These are phyloP conservation scores for Croton laevigatus DNA, from an alignment of 441 rosid genomes.

Conservation along the genomic window DNA sequence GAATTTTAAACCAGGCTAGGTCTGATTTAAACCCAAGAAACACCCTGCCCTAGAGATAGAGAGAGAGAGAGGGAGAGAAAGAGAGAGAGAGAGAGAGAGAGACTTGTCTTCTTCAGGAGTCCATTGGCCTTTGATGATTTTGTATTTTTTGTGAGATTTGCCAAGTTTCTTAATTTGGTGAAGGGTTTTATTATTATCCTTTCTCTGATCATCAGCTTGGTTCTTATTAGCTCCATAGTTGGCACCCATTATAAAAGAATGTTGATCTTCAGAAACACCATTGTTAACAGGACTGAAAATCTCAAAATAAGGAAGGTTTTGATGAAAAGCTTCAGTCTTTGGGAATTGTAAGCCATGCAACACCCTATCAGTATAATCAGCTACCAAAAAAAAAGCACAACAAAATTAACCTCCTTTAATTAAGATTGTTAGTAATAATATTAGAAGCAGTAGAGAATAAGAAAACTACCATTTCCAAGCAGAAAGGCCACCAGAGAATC, in stretches of 20 bases:
- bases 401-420: background rate
- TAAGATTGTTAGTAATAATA: background rate
- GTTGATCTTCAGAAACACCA: constrained; percentile 16
- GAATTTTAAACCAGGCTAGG: too few relatives aligned
- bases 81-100: background rate
- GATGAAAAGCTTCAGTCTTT: background rate
- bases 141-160: constrained; percentile 29
- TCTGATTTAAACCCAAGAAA: too few relatives aligned
- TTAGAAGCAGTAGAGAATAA: background rate
- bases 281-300: background rate
- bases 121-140: constrained; percentile 73
- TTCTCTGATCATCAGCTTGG: constrained; percentile 17
- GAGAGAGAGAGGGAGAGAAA: background rate
- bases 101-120: constrained; percentile 62
- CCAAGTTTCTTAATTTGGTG: constrained; percentile 21
- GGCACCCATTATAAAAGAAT: constrained; percentile 22
- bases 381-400: too few relatives aligned
- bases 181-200: constrained; percentile 22
- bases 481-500: constrained; percentile 13
- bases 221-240: background rate
- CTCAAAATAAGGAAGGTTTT: constrained; percentile 6
- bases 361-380: background rate
- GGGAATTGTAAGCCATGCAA: constrained; percentile 20
- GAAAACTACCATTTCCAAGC: background rate
- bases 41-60: too few relatives aligned